Conservation (phyloP, 1,284 basidiomycete genomes). For the Apiotrichum veenhuisii region DNA sequence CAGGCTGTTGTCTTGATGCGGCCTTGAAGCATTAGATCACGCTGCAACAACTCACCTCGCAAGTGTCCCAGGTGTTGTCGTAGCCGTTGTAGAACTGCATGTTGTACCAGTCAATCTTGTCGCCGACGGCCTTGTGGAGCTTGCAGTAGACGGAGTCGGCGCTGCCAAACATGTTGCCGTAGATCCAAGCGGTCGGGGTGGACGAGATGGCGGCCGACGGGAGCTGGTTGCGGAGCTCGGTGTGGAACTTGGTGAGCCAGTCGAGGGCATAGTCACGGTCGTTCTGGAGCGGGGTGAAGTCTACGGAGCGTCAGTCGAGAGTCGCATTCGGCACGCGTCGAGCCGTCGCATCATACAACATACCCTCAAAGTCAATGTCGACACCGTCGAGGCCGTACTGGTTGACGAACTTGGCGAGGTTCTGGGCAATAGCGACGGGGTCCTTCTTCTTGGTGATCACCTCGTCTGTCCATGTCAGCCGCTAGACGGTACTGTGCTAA, state of each 20-base stretch:
- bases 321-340: background rate
- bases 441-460: slow-evolving; percentile 44
- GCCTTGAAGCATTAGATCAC: too few species aligned
- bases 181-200: slow-evolving; percentile 29
- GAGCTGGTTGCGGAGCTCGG: slow-evolving; percentile 37
- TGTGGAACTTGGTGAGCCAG: slow-evolving; percentile 38
- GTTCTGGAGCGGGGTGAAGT: slow-evolving; percentile 12
- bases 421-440: slow-evolving; percentile 39
- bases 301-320: too few species aligned
- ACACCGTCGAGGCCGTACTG: slow-evolving; percentile 53
- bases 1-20: background rate
- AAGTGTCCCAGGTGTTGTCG: slow-evolving; percentile 18
- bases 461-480: slow-evolving; percentile 28
- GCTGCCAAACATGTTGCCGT: slow-evolving; percentile 14
- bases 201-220: slow-evolving; percentile 42
- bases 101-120: slow-evolving; percentile 32
- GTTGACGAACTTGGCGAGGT: slow-evolving; percentile 47
- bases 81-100: slow-evolving; percentile 50
- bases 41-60: slow-evolving; percentile 15
- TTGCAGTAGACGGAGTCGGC: slow-evolving; percentile 33
- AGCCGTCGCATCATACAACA: background rate
- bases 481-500: background rate
- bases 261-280: slow-evolving; percentile 12
- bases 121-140: slow-evolving; percentile 37
- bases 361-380: slow-evolving; percentile 54